Evolutionary conservation across 306 rosid species (phyloP).

Genomic region (Pueraria montana): DNA sequence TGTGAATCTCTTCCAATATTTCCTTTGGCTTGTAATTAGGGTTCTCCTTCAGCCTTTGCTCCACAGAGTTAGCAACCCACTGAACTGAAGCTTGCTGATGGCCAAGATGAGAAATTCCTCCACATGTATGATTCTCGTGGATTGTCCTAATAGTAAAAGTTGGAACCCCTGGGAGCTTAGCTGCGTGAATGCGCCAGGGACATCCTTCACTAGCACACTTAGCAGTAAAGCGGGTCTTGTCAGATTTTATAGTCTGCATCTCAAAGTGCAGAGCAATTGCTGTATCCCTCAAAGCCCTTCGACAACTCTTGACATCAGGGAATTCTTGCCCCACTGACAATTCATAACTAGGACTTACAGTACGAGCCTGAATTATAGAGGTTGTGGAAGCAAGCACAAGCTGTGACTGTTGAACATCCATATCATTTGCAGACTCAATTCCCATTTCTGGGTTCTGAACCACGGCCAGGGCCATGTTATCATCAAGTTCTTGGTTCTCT

Average conservation of each 20-base stretch:
- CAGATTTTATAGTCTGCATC: conserved; percentile 87
- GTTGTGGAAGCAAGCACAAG: conserved; percentile 44
- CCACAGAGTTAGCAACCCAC: conserved; percentile 90
- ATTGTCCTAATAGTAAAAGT: conserved; percentile 85
- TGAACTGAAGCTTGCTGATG: conserved; percentile 94
- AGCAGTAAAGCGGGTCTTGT: conserved; percentile 90
- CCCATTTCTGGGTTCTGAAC: conserved; percentile 75
- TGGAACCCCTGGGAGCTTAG: conserved; percentile 90
- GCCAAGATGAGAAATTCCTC: conserved; percentile 86
- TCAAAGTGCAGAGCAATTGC: conserved; percentile 87
- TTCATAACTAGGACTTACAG: conserved; percentile 64
- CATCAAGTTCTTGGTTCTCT: conserved; percentile 79
- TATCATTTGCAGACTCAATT: conserved; percentile 64
- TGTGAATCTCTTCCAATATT: conserved; percentile 87
- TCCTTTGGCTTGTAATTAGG: conserved; percentile 89
- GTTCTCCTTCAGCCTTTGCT: conserved; percentile 78
- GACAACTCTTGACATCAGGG: conserved; percentile 86
- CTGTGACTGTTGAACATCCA: conserved; percentile 60
- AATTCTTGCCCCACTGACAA: conserved; percentile 81
- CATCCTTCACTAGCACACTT: conserved; percentile 88
- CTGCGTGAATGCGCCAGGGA: conserved; percentile 93
- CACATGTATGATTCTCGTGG: conserved; percentile 78
- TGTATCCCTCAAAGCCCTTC: conserved; percentile 87
- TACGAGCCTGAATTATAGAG: conserved; percentile 69
- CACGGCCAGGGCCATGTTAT: conserved; percentile 65